Base-by-base conservation (phyloP, 139 green algal species). In the Marvania coccoides region DNA sequence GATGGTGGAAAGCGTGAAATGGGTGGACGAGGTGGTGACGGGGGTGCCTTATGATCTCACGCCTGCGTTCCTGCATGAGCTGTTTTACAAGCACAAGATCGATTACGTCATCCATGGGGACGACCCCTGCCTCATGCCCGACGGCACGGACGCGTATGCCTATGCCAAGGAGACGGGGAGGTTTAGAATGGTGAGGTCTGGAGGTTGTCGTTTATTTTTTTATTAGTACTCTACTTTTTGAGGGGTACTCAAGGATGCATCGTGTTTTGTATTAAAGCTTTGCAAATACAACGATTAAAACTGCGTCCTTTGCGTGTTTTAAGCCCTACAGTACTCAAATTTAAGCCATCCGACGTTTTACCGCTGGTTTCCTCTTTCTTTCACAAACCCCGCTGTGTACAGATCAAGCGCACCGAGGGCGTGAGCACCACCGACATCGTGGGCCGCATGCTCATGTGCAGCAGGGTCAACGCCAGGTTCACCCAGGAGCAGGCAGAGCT, bases 101-200 rank as follows among this genome's bases (percentile, higher is more conserved):
- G 95, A 99, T 78, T 96, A 96, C 78, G 91, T 99, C 67, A 84
- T 99, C 19, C 95, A 99, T 71, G 95, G 95, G 1, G 95, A 99
- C 76, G 95, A 99, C 78, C 95, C 95, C 55, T 99, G 95, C 82
- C 60, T 98, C 38, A 79, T 99, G 61, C 94, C 95, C 12, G 95
- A 99, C 63, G 95, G 95, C 63, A 93, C 89, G 3, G 95, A 99
- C 70, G 95, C 93, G 0, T 99, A 99, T 77, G 94, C 83, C 34
- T 75, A 93, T 46, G 90, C 89, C 39, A 97, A 97, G 79, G 80
- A 86, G 63, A 77, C 89, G 61, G 94, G 93, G 0, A 77, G 88
- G 6, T 99, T 96, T 81, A 73, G 82, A 3, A 86, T 92, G 82
- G 82, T 69, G 56, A 5, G n/a, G n/a, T 10, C 23, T 58, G 48